Conservation (phyloP, 331 rosid species). For the Rhamnella rubrinervis region DNA sequence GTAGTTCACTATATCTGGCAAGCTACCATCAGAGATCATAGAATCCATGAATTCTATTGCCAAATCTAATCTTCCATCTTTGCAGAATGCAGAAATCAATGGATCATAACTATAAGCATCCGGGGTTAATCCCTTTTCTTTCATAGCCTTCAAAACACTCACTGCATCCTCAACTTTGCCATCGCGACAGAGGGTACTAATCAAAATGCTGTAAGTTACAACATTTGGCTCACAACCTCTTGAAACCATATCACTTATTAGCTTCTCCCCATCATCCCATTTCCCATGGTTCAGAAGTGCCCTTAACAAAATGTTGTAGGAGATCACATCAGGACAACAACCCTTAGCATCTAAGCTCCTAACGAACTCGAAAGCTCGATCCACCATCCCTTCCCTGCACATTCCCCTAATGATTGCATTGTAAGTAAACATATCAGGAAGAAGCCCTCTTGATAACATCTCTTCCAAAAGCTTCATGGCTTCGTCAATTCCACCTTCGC, state of each 20-base stretch:
- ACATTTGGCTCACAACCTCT: constrained; percentile 69
- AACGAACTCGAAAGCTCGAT: constrained; percentile 73
- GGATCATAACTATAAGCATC: constrained; percentile 84
- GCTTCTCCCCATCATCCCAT: constrained; percentile 69
- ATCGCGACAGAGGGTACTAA: constrained; percentile 62
- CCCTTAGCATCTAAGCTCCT: constrained; percentile 42
- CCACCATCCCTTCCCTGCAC: constrained; percentile 70
- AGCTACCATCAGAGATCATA: constrained; percentile 75
- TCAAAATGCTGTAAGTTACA: constrained; percentile 69
- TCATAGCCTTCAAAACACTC: constrained; percentile 69
- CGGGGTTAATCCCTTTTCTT: constrained; percentile 68
- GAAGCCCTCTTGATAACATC: constrained; percentile 67
- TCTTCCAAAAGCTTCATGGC: constrained; percentile 71
- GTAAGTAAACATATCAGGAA: constrained; percentile 68
- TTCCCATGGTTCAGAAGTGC: constrained; percentile 57
- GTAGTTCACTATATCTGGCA: constrained; percentile 77
- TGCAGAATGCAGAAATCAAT: constrained; percentile 67
- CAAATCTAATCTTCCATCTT: constrained; percentile 66
- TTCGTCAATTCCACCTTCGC: constrained; percentile 56
- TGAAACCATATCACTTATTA: constrained; percentile 55
- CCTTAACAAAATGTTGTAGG: constrained; percentile 62
- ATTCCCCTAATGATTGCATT: constrained; percentile 72
- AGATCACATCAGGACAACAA: constrained; percentile 59
- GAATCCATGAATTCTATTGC: constrained; percentile 60
- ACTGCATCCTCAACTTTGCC: constrained; percentile 66